Evolutionary conservation across 768 basidiomycete genomes (phyloP).

Genomic region (Phylloporus sp.): DNA sequence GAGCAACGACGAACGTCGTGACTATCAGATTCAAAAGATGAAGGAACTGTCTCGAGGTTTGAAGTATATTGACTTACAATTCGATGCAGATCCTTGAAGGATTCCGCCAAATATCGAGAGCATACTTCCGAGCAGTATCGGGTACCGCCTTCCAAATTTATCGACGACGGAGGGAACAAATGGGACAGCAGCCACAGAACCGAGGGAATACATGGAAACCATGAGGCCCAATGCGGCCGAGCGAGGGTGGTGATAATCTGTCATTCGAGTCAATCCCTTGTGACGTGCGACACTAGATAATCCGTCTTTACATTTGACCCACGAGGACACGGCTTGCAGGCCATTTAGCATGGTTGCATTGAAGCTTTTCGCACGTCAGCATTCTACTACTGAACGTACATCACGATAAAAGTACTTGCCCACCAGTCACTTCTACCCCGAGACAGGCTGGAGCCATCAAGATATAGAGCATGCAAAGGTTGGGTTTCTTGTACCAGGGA

Average conservation of each 20-base stretch:
- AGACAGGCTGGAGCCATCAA: too few relatives aligned
- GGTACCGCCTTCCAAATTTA: slow-evolving; percentile 11
- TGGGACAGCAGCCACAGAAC: slow-evolving; percentile 50
- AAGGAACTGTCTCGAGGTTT: too few relatives aligned
- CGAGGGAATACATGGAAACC: slow-evolving; percentile 56
- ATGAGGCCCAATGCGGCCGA: not conserved
- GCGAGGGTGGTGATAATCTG: not conserved
- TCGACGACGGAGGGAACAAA: slow-evolving; percentile 20
- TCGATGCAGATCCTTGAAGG: slow-evolving; percentile 14
- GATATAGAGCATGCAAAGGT: slow-evolving; percentile 51
- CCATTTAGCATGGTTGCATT: slow-evolving; percentile 58
- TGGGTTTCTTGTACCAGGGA: slow-evolving; percentile 61
- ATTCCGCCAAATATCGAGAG: slow-evolving; percentile 10
- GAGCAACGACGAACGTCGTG: slow-evolving; percentile 12
- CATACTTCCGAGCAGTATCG: slow-evolving; percentile 13
- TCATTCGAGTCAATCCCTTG: not conserved
- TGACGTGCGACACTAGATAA: too few relatives aligned
- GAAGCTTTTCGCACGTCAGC: slow-evolving; percentile 10
- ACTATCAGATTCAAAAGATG: not conserved
- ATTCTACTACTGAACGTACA: not conserved
- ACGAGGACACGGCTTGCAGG: slow-evolving; percentile 53
- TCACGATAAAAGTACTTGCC: slow-evolving; percentile 3
- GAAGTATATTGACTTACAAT: slow-evolving; percentile 2
- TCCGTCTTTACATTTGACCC: slow-evolving; percentile 45
- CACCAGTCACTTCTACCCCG: slow-evolving; percentile 18